Conservation (phyloP, 257 asterid species). For the Ehretia macrophylla region DNA sequence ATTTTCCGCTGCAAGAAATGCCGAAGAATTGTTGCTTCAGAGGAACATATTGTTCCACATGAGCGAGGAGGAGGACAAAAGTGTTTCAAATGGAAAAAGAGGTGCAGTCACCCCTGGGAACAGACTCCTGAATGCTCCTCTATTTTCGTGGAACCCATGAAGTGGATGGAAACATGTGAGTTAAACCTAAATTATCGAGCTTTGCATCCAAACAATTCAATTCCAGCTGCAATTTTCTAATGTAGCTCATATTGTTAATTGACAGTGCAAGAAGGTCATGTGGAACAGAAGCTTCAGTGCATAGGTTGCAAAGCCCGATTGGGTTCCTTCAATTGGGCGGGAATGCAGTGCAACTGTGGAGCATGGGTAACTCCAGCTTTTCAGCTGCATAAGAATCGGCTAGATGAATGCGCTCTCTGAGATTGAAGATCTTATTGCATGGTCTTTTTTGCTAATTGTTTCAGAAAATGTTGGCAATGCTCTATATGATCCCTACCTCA, state of each 20-base stretch:
- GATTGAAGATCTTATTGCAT: neutral
- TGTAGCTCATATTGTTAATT: slow-evolving; percentile 5
- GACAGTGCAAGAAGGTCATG: slow-evolving; percentile 71
- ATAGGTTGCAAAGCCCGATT: slow-evolving; percentile 79
- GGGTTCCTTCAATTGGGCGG: slow-evolving; percentile 90
- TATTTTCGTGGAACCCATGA: slow-evolving; percentile 90
- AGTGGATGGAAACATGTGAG: slow-evolving; percentile 87
- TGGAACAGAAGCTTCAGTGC: slow-evolving; percentile 74
- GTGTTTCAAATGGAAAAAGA: slow-evolving; percentile 68
- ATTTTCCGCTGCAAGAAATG: slow-evolving; percentile 91
- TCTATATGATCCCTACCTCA: too few species aligned
- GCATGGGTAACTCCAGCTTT: slow-evolving; percentile 89
- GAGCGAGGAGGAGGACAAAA: slow-evolving; percentile 69
- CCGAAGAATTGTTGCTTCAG: slow-evolving; percentile 82
- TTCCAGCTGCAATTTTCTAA: slow-evolving; percentile 13
- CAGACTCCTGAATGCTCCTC: slow-evolving; percentile 65
- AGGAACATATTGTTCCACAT: slow-evolving; percentile 59
- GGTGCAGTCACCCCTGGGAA: slow-evolving; percentile 24
- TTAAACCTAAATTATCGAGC: neutral
- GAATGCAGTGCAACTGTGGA: slow-evolving; percentile 96
- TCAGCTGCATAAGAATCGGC: slow-evolving; percentile 85
- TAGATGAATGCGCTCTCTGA: slow-evolving; percentile 50
- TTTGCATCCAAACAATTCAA: neutral
- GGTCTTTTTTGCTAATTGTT: too few species aligned
- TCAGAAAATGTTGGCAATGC: too few species aligned